Conservation (phyloP, 805 yeast species). For the Ogataea philodendri region DNA sequence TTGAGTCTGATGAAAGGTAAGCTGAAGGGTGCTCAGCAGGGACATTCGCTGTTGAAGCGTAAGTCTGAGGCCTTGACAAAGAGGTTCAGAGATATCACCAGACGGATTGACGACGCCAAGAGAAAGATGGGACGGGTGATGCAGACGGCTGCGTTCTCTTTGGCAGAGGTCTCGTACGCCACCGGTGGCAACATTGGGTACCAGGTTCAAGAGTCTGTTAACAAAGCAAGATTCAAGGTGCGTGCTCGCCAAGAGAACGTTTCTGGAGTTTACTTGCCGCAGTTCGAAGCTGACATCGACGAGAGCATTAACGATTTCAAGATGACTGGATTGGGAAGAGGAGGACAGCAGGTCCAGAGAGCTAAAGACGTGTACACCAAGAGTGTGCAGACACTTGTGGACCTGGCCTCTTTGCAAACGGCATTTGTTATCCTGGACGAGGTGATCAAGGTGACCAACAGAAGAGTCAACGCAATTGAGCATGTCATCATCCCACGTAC, state of each 20-base stretch:
- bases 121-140: conserved; percentile 97
- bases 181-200: conserved; percentile 95
- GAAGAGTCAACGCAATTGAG: conserved; percentile 98
- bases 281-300: conserved; percentile 82
- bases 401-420: conserved; percentile 92
- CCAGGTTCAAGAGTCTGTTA: conserved; percentile 93
- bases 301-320: conserved; percentile 89
- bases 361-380: conserved; percentile 91
- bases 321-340: conserved; percentile 95
- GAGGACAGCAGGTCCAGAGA: conserved; percentile 96
- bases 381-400: conserved; percentile 96
- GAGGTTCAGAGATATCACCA: conserved; percentile 93
- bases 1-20: conserved; percentile 92
- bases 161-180: conserved; percentile 96
- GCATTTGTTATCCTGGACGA: conserved; percentile 96
- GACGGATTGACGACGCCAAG: conserved; percentile 90
- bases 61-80: conserved; percentile 96
- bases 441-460: conserved; percentile 94
- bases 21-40: conserved; percentile 95
- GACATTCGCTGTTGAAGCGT: conserved; percentile 88
- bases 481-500: conserved; percentile 98
- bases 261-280: conserved; percentile 91
- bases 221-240: conserved; percentile 85
- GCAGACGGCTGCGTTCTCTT: conserved; percentile 97
- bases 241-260: conserved; percentile 94